These are phyloP conservation scores for Aspergillus eucalypticola DNA, from an alignment of 2,329 filamentous ascomycete species.

Conservation along the genomic window DNA sequence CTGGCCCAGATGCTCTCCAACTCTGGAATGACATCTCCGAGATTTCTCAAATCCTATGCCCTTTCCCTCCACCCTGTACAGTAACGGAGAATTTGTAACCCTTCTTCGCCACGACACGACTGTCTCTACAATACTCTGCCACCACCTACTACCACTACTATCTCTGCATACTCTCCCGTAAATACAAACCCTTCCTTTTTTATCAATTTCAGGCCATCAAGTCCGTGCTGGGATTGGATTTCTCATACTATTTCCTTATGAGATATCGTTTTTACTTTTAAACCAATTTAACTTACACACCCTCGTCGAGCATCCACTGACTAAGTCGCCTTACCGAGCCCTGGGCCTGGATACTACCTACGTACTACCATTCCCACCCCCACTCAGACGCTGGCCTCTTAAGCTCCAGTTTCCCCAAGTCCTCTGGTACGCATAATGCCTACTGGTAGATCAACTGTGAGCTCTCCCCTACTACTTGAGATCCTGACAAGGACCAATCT, in stretches of 20 bases:
- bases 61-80: neutral
- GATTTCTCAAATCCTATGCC: neutral
- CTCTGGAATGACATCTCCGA: neutral
- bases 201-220: neutral
- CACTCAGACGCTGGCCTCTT: slow-evolving; percentile 12
- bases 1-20: neutral
- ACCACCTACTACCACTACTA: neutral
- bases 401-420: slow-evolving; percentile 8
- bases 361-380: slow-evolving; percentile 6
- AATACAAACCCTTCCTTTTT: neutral
- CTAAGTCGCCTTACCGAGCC: slow-evolving; percentile 3
- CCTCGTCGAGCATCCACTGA: neutral
- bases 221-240: neutral
- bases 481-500: neutral
- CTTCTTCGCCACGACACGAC: neutral
- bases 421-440: slow-evolving; percentile 11
- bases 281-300: no score
- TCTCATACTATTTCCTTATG: neutral
- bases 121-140: no score
- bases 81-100: slow-evolving; percentile 1
- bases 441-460: slow-evolving; percentile 18
- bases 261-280: neutral
- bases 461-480: slow-evolving; percentile 6
- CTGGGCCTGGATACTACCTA: slow-evolving; percentile 1
- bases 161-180: neutral